Evolutionary conservation across 2,329 filamentous ascomycete genomes (phyloP), one percentile per base, ranked within the genome.

Genomic region (Blumeria hordei): DNA sequence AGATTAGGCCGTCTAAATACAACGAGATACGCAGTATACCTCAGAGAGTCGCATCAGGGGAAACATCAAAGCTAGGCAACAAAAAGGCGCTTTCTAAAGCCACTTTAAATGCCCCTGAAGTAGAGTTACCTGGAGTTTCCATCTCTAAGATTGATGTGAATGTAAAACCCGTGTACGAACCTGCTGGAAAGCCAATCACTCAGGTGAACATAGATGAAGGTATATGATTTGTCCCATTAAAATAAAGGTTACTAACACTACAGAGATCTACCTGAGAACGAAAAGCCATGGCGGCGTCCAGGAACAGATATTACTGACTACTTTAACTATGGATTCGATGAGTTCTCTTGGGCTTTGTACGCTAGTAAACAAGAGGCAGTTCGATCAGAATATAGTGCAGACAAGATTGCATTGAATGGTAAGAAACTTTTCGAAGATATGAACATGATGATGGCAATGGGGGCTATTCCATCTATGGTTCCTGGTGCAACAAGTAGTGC

Each of bases 251-350:
- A 28, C 21, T 28, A 28, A 28, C 12, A 51, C 47, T 10, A 45
- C 6, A 34, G 58, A 75, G 78, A 83, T 63, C 76, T 88, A 18
- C 75, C 79, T 39, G 81, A 85, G 7, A 86, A 88, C 63, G 85
- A 88, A 59, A 96, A 95, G 67, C 88, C 90, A 16, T 98, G 92
- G 92, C 81, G 92, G 47, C 82, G 88, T 60, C 92, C 92, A 0
- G 92, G 92, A 50, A 88, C 90, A 10, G 92, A 98, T 64, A 79
- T 94, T 55, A 92, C 85, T 57, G 92, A 98, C 67, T 96, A 94
- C 70, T 96, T 96, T 77, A 96, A 96, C 72, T 96, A 96, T 69
- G 90, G 90, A 57, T 96, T 96, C 65, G 90, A 96, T 69, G 90
- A 96, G 68, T 96, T 95, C 68, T 94, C 88, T 0, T 98, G 92